A percentile compares a stretch with the other conserved stretches of the same genome.
Evolutionary conservation across 495 filamentous ascomycete species (phyloP).

Genomic region (Astrocystis sublimbata): DNA sequence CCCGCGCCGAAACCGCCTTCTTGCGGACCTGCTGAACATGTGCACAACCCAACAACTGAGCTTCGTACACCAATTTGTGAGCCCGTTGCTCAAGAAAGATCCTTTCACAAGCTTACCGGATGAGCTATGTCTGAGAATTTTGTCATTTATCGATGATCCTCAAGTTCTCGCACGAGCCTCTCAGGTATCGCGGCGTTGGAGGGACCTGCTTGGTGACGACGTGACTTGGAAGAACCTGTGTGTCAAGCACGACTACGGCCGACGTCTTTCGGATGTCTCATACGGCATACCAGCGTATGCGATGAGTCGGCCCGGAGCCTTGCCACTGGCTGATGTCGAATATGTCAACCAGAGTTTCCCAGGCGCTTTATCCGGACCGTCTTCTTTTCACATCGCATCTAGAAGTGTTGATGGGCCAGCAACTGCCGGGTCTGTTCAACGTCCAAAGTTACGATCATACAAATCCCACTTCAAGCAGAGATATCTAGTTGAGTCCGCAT

Average conservation of each 20-base stretch:
- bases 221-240: slow-evolving; percentile 97
- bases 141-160: slow-evolving; percentile 93
- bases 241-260: slow-evolving; percentile 85
- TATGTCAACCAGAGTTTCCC: slow-evolving; percentile 37
- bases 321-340: slow-evolving; percentile 32
- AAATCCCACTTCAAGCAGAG: slow-evolving; percentile 96
- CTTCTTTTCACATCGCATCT: slow-evolving; percentile 32
- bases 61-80: slow-evolving; percentile 91
- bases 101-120: slow-evolving; percentile 87
- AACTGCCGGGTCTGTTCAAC: slow-evolving; percentile 25
- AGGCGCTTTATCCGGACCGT: slow-evolving; percentile 35
- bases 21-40: slow-evolving; percentile 83
- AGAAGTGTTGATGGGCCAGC: slow-evolving; percentile 43
- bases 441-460: slow-evolving; percentile 65
- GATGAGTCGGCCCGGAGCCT: slow-evolving; percentile 27
- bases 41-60: slow-evolving; percentile 94
- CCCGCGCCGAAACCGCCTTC: slow-evolving; percentile 58
- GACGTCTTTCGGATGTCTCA: slow-evolving; percentile 52
- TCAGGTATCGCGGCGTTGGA: slow-evolving; percentile 90
- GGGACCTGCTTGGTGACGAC: slow-evolving; percentile 90
- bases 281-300: slow-evolving; percentile 28
- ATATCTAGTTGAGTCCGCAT: slow-evolving; percentile 95
- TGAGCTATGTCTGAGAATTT: slow-evolving; percentile 85
- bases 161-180: slow-evolving; percentile 88
- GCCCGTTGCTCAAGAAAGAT: slow-evolving; percentile 90